Base-by-base conservation (phyloP, 73 alveolate species). In the Effrenium voratum region DNA sequence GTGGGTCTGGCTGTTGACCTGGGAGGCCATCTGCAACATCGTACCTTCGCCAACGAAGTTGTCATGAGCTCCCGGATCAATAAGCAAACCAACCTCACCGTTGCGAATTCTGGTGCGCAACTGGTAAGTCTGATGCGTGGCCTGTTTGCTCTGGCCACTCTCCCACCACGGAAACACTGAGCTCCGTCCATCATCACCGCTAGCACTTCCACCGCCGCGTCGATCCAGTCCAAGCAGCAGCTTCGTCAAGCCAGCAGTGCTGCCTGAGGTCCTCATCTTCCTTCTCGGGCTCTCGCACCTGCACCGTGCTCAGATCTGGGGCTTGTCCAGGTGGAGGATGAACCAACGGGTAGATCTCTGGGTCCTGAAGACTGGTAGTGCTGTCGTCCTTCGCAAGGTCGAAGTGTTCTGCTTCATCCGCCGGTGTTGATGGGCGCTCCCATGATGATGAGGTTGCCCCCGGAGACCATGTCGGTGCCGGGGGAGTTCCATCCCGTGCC, bases 51-150 rank as follows among this genome's bases (percentile, higher is more conserved):
- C 98, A 0, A 49, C 59, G 59, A 91, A 30, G 16, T 91, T 91
- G 63, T 91, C 98, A 40, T 91, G 88, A 36, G 98, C 98, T 8
- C 98, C 98, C 16, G 98, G 90, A 32, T 91, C 98, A 4, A 91
- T 40, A 34, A 91, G 38, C 41, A 91, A 36, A 0, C 98, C 98
- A 2, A 72, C 84, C 19, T 24, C 15, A 10, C 79, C 73, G 24
- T 44, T 28, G 49, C 1, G 30, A 1, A 73, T 41, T 28, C 95
- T 6, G 46, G 95, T 87, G 19, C 83, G 63, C 38, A 87, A 38
- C 43, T 87, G 95, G 28, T 87, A 87, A 5, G 50, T 24, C 30
- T 5, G 2, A 16, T 12, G 52, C 22, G 88, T 1, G 3, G 84
- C n/a, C 1, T 2, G 36, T 2, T 38, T 36, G 13, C 40, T 36